A percentile compares a stretch with the other conserved stretches of the same genome.
Evolutionary conservation across 1,284 basidiomycete genomes (phyloP).

Genomic region (Fomitopsis palustris): DNA sequence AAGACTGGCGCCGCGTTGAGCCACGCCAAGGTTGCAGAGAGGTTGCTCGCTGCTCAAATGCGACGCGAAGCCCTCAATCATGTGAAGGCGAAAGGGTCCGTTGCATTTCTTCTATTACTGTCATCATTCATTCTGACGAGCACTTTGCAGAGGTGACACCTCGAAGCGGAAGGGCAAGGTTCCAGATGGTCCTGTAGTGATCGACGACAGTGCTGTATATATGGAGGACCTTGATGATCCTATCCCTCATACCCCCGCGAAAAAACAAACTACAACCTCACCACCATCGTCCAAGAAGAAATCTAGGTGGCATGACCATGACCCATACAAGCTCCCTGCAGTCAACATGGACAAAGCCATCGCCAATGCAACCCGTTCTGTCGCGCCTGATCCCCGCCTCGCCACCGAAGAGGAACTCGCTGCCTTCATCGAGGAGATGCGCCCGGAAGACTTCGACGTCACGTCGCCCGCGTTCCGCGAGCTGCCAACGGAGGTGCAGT

Average conservation of each 20-base stretch:
- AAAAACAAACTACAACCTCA: slow-evolving; percentile 36
- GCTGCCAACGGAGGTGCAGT: slow-evolving; percentile 94
- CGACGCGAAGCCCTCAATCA: slow-evolving; percentile 86
- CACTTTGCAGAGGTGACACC: slow-evolving; percentile 8
- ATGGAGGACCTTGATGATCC: slow-evolving; percentile 79
- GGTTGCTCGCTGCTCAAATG: slow-evolving; percentile 91
- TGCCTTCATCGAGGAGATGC: slow-evolving; percentile 89
- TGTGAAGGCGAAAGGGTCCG: slow-evolving; percentile 40
- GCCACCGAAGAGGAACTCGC: slow-evolving; percentile 93
- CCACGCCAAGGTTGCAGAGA: slow-evolving; percentile 85
- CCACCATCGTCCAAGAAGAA: slow-evolving; percentile 52
- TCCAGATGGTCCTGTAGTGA: slow-evolving; percentile 36
- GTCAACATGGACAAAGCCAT: slow-evolving; percentile 61
- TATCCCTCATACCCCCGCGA: slow-evolving; percentile 48
- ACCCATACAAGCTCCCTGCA: slow-evolving; percentile 82
- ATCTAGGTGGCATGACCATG: slow-evolving; percentile 67
- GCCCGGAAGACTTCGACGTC: slow-evolving; percentile 90
- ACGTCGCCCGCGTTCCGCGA: slow-evolving; percentile 87
- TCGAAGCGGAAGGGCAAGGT: slow-evolving; percentile 43
- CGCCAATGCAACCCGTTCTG: slow-evolving; percentile 52
- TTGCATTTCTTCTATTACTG: background rate
- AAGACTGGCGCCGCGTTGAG: slow-evolving; percentile 85
- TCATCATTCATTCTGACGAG: background rate
- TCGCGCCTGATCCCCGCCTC: slow-evolving; percentile 80
- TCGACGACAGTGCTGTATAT: slow-evolving; percentile 75